phyloP scores from a whole-genome alignment of 306 rosid genomes.

The Glycine soja region DNA sequence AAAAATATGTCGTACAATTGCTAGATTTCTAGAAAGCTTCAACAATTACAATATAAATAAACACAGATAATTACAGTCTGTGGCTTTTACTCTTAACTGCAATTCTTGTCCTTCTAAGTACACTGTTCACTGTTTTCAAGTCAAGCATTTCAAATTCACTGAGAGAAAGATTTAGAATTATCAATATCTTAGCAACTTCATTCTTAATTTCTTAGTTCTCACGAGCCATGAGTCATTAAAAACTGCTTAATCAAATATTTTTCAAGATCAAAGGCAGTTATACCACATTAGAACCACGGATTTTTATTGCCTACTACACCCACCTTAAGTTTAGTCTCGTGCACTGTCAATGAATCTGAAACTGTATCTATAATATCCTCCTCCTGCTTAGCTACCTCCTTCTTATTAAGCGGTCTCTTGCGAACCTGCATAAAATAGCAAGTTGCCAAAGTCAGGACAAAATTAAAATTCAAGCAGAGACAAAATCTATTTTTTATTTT shows the following conservation, averaged over 20 bases:
- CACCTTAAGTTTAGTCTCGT: conserved; percentile 93
- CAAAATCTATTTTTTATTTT: neutral
- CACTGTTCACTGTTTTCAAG: neutral
- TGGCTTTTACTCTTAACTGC: neutral
- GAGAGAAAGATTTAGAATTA: conserved; percentile 7
- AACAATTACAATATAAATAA: neutral
- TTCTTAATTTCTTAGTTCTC: conserved; percentile 1
- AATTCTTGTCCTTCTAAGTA: neutral
- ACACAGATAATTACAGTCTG: neutral
- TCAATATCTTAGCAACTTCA: neutral
- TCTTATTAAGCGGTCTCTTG: conserved; percentile 91
- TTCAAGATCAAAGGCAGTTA: neutral
- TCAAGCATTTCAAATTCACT: neutral
- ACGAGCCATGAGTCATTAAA: neutral
- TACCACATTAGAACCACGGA: neutral
- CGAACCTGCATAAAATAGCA: conserved; percentile 72
- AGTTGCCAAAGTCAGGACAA: conserved; percentile 20
- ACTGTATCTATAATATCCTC: conserved; percentile 81
- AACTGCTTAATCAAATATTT: neutral
- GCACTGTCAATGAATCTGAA: conserved; percentile 75
- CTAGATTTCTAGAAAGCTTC: conserved; percentile 9
- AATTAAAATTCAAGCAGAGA: conserved; percentile 8
- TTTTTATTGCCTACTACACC: conserved; percentile 5
- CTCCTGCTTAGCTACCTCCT: conserved; percentile 82
- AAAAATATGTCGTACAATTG: neutral